phyloP scores from a whole-genome alignment of 371 early-diverging fungal genomes.

The Catenaria anguillulae region DNA sequence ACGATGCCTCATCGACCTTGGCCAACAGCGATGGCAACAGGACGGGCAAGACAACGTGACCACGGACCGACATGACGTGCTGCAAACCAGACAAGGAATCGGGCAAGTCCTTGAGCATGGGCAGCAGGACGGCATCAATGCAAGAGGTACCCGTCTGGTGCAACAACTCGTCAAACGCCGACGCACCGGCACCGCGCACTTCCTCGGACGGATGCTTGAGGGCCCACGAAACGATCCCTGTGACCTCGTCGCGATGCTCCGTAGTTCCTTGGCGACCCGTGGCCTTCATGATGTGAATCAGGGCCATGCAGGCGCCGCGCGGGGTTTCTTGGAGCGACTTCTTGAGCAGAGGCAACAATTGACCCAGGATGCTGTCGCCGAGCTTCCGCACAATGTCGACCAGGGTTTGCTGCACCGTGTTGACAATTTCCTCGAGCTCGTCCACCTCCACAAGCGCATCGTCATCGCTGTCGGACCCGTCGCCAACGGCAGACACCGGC shows the following conservation, averaged over 20 bases:
- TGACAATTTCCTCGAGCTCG: constrained; percentile 17
- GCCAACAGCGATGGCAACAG: constrained; percentile 75
- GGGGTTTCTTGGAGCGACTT: neutral
- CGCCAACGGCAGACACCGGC: constrained; percentile 5
- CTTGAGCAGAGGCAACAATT: constrained; percentile 60
- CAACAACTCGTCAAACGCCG: constrained; percentile 83
- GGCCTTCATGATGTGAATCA: neutral
- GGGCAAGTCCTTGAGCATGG: constrained; percentile 61
- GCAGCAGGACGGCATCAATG: constrained; percentile 81
- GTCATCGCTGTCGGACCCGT: constrained; percentile 3
- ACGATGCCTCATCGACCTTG: constrained; percentile 4
- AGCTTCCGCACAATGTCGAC: constrained; percentile 90
- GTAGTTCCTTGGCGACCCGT: neutral
- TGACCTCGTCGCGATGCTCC: neutral
- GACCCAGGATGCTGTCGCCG: constrained; percentile 71
- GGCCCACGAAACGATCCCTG: neutral
- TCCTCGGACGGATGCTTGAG: constrained; percentile 17
- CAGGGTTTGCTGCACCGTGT: constrained; percentile 67
- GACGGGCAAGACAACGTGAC: constrained; percentile 90
- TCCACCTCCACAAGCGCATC: constrained; percentile 10
- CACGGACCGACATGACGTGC: constrained; percentile 89
- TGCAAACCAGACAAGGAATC: constrained; percentile 76
- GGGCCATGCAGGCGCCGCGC: neutral
- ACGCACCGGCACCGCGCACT: constrained; percentile 86
- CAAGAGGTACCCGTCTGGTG: constrained; percentile 76